Percentiles rank a stretch among this genome's conserved stretches.
Conservation (phyloP, 441 rosid genomes). For the Eutrema salsugineum region DNA sequence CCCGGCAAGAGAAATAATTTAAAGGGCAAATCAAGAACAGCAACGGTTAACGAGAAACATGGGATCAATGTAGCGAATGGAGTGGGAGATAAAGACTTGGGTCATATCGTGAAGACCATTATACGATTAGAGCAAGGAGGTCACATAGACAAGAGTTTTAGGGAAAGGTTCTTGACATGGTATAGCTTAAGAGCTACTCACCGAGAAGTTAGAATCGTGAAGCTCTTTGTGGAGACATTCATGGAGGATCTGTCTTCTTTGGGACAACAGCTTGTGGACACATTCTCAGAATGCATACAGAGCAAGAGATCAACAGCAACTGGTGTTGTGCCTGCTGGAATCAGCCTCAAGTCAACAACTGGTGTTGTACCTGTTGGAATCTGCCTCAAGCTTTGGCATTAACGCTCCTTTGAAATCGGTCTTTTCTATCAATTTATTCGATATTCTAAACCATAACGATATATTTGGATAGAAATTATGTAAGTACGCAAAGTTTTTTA, state of each 20-base stretch:
- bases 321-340: slow-evolving; percentile 59
- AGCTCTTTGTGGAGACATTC: slow-evolving; percentile 72
- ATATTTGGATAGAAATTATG: background rate
- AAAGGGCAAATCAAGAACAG: slow-evolving; percentile 49
- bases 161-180: slow-evolving; percentile 97
- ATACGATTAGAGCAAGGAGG: slow-evolving; percentile 82
- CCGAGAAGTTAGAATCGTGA: slow-evolving; percentile 74
- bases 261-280: slow-evolving; percentile 88
- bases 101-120: slow-evolving; percentile 70
- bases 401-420: slow-evolving; percentile 17
- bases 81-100: slow-evolving; percentile 60
- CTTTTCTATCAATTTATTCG: background rate
- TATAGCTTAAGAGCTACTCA: slow-evolving; percentile 82
- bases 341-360: slow-evolving; percentile 66
- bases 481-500: no score
- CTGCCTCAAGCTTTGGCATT: slow-evolving; percentile 98
- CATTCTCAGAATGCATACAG: slow-evolving; percentile 70
- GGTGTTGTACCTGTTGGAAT: slow-evolving; percentile 63
- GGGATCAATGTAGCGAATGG: slow-evolving; percentile 41
- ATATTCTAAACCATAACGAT: background rate
- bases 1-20: slow-evolving; percentile 72
- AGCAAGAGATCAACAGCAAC: slow-evolving; percentile 45
- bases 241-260: slow-evolving; percentile 76
- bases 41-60: slow-evolving; percentile 45
- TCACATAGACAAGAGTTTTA: slow-evolving; percentile 80